Base-by-base conservation (phyloP, 768 basidiomycete genomes). In the Lentinula detonsa region DNA sequence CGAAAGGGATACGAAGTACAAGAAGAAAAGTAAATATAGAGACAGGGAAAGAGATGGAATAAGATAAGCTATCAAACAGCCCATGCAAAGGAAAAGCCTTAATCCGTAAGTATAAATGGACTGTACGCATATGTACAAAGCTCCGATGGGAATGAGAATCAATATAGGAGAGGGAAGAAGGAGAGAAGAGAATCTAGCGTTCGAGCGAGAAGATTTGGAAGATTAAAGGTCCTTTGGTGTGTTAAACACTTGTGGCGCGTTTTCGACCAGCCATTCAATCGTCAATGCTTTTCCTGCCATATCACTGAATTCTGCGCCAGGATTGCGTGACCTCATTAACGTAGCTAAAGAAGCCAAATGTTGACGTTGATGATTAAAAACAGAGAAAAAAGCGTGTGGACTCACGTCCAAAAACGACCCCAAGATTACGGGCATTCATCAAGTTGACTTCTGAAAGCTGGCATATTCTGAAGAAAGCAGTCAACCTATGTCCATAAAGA, bases 361-460 rank as follows among this genome's bases (percentile, higher is more conserved):
- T 67, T 10, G 11, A 40, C 35, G 23, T 33, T 33, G 58, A 51
- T 42, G 5, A 21, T 46, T 15, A 39, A 13, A 60, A 63, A 60
- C 35, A 21, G 51, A 46, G 6, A 21, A 28, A 28, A 50, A 62
- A 34, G 37, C 40, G 31, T 13, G 34, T 33, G 13, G 10, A 86
- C 96, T 75, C 72, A 98, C 96, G 97, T 66, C 97, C 97, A 74
- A 98, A 98, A 45, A 99, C 95, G 34, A 98, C 95, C 5, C 97
- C 97, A 21, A 99, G 76, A 68, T 98, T 99, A 64, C 95, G 83
- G 2, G 93, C 89, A 54, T 86, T 93, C 97, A 99, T 99, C 57
- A 94, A 79, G 73, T 99, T 99, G 52, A 75, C 78, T 45, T 88
- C 84, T 59, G 82, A 82, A 37, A 79, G 80, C 61, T 85, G 85